Percentiles rank a stretch among this genome's conserved stretches.
Evolutionary conservation across 2,329 filamentous ascomycete genomes (phyloP).

Genomic region (Colletotrichum trifolii): DNA sequence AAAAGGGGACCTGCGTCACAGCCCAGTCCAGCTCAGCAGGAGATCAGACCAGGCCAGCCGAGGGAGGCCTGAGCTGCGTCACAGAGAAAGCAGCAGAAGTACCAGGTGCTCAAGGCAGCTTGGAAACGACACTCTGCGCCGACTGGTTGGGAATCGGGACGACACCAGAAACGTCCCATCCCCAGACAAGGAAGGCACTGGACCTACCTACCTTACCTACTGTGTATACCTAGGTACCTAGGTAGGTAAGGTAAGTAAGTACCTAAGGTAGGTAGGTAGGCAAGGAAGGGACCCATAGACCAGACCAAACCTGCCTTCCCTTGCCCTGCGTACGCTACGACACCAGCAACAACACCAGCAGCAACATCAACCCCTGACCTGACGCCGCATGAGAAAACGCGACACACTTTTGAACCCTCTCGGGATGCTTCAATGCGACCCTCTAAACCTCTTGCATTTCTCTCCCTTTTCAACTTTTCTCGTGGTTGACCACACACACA

Average conservation of each 20-base stretch:
- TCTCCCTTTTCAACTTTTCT: background rate
- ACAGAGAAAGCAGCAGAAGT: no score
- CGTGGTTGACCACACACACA: background rate
- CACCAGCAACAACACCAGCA: no score
- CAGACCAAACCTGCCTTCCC: no score
- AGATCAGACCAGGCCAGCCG: background rate
- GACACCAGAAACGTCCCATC: no score
- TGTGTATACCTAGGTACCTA: background rate
- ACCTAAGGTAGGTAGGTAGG: background rate
- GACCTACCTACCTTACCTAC: background rate
- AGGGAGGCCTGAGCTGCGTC: no score
- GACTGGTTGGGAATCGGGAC: no score
- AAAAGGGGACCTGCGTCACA: slow-evolving; percentile 36
- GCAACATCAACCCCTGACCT: no score
- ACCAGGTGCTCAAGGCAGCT: no score
- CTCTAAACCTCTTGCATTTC: slow-evolving; percentile 7
- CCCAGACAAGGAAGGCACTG: no score
- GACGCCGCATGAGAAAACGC: slow-evolving; percentile 31
- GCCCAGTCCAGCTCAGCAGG: slow-evolving; percentile 7
- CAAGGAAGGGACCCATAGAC: no score
- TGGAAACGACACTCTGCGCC: no score
- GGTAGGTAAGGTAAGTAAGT: background rate
- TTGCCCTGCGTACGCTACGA: background rate
- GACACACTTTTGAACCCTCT: slow-evolving; percentile 36
- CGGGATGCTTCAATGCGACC: slow-evolving; percentile 32